These are phyloP conservation scores for Talaromyces trachyspermus DNA, from an alignment of 495 filamentous ascomycete species.

Conservation along the genomic window DNA sequence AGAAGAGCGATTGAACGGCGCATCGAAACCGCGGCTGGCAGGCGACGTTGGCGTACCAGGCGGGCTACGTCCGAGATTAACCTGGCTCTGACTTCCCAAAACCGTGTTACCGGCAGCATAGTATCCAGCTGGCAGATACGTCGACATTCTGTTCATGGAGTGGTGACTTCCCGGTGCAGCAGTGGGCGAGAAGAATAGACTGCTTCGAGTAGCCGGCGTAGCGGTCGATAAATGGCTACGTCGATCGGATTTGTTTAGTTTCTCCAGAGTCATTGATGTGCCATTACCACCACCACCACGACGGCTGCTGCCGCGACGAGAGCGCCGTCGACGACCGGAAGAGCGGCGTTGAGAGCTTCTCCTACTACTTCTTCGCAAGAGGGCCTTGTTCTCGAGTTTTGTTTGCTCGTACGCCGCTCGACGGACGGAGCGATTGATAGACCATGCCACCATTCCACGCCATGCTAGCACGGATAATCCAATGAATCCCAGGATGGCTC, in stretches of 20 bases:
- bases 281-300: conserved; percentile 20
- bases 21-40: conserved; percentile 27
- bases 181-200: conserved; percentile 92
- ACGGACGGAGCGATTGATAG: conserved; percentile 78
- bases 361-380: conserved; percentile 20
- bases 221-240: conserved; percentile 34
- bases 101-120: conserved; percentile 65
- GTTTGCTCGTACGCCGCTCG: conserved; percentile 69
- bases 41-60: conserved; percentile 59
- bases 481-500: conserved; percentile 77
- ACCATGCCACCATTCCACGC: conserved; percentile 85
- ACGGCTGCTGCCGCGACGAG: conserved; percentile 23
- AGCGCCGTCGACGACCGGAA: conserved; percentile 26
- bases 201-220: conserved; percentile 43
- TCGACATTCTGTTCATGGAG: conserved; percentile 49
- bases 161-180: conserved; percentile 48
- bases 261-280: conserved; percentile 54
- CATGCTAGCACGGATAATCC: conserved; percentile 73
- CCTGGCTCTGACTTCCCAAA: conserved; percentile 27
- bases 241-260: conserved; percentile 33
- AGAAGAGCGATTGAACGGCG: conserved; percentile 19
- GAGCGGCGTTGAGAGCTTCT: conserved; percentile 19
- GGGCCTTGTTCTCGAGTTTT: conserved; percentile 56
- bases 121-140: conserved; percentile 86
- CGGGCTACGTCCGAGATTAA: conserved; percentile 46